Base-by-base conservation (phyloP, 2,329 filamentous ascomycete species). In the Phaeomoniella chlamydospora region DNA sequence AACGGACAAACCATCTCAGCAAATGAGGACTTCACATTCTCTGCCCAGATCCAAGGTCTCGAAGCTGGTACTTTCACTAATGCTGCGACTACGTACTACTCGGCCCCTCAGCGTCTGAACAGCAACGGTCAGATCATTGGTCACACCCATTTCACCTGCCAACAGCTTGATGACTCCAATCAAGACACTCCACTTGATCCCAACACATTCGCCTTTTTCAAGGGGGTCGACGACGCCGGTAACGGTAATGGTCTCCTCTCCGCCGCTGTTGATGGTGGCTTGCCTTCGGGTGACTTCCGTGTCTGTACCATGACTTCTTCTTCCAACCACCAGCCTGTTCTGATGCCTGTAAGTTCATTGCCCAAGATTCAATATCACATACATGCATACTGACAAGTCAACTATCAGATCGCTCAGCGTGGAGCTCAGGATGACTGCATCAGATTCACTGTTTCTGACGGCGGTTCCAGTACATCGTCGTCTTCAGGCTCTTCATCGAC, bases 371-470 rank as follows among this genome's bases (percentile, higher is more conserved):
- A 18, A 22, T 30, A 39, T 43, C 35, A 41, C 31, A 14, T 10
- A 15, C 11, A 10, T 12, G 15, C 4, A 6, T 4, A n/a, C n/a
- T n/a, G n/a, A n/a, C n/a, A n/a, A n/a, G n/a, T n/a, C n/a, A n/a
- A n/a, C n/a, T 15, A 6, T 15, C 29, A 45, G 43, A 68, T 79
- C 36, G 74, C 75, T 37, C 74, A 78, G 57, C 70, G 75, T 53
- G 75, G 75, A 55, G 63, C 70, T 32, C 74, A 78, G 51, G 75
- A 80, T 46, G 74, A 79, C 50, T 79, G 74, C 51, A 58, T 66
- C 35, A 71, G 71, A 48, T 72, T 77, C 49, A 70, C 64, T 31
- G 71, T 74, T 44, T 64, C 71, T 41, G 55, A 48, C 15, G 67
- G 63, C 26, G 55, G 70, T 40, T 26, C 22, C 22, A n/a, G 22